phyloP scores from a whole-genome alignment of 768 basidiomycete species.

The Leccinum imitatum region DNA sequence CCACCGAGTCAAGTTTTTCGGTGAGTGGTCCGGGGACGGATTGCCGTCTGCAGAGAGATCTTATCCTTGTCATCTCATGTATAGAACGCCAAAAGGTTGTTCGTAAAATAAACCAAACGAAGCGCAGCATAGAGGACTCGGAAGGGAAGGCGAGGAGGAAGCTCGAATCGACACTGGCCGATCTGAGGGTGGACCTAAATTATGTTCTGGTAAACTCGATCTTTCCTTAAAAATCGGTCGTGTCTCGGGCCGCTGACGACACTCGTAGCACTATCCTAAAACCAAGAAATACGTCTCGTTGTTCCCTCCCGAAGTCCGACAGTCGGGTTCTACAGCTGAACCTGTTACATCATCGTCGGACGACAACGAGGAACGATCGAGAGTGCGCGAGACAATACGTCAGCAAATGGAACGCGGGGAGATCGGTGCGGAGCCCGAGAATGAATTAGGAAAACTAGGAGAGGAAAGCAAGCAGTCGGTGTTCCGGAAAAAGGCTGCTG shows the following conservation, averaged over 20 bases:
- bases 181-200: slow-evolving; percentile 84
- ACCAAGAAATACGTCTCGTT: slow-evolving; percentile 86
- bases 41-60: not conserved
- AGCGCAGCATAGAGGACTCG: slow-evolving; percentile 46
- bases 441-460: slow-evolving; percentile 23
- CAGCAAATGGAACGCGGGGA: slow-evolving; percentile 60
- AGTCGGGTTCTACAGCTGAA: slow-evolving; percentile 9
- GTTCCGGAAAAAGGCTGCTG: slow-evolving; percentile 6
- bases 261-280: slow-evolving; percentile 77
- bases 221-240: not conserved
- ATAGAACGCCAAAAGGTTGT: slow-evolving; percentile 85
- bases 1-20: slow-evolving; percentile 93
- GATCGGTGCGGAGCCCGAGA: slow-evolving; percentile 61
- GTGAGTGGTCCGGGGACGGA: slow-evolving; percentile 39
- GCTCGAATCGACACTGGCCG: slow-evolving; percentile 49
- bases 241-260: slow-evolving; percentile 4
- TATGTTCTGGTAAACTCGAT: slow-evolving; percentile 70
- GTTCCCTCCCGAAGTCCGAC: slow-evolving; percentile 66
- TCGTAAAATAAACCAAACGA: slow-evolving; percentile 72
- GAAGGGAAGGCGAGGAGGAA: slow-evolving; percentile 38
- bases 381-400: slow-evolving; percentile 58
- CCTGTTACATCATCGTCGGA: slow-evolving; percentile 12
- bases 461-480: slow-evolving; percentile 6
- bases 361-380: slow-evolving; percentile 52
- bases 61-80: not conserved